A percentile compares a stretch with the other conserved stretches of the same genome.
Conservation (phyloP, 202 grass and related monocot species). For the Zizania palustris region DNA sequence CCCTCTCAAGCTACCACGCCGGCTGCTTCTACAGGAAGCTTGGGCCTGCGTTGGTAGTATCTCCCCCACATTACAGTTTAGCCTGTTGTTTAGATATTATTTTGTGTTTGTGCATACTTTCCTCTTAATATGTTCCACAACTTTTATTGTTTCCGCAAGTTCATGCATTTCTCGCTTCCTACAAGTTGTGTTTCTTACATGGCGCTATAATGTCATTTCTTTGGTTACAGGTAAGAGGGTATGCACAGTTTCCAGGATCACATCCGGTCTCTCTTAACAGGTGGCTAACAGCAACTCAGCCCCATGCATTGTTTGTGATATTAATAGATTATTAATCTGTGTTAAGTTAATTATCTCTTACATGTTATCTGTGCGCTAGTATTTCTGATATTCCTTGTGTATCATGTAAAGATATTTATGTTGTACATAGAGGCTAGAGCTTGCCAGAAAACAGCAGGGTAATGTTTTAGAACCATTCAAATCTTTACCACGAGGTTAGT, state of each 20-base stretch:
- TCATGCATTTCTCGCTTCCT: slow-evolving; percentile 33
- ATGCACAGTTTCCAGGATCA: slow-evolving; percentile 92
- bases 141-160: slow-evolving; percentile 28
- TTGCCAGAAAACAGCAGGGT: not conserved
- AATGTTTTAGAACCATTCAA: not conserved
- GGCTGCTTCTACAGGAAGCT: no score
- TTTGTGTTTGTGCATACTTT: not conserved
- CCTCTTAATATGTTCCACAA: not conserved
- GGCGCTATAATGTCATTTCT: slow-evolving; percentile 15
- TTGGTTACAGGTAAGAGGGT: slow-evolving; percentile 70
- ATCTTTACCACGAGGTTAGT: not conserved
- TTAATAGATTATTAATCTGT: not conserved
- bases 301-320: slow-evolving; percentile 10
- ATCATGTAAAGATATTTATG: not conserved
- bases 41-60: no score
- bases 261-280: slow-evolving; percentile 99
- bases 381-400: not conserved
- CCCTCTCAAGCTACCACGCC: no score
- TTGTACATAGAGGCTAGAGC: not conserved
- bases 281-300: slow-evolving; percentile 35
- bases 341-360: slow-evolving; percentile 17
- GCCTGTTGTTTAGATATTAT: slow-evolving; percentile 23
- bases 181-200: slow-evolving; percentile 35
- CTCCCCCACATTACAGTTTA: no score
- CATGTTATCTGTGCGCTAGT: not conserved